Base-by-base conservation (phyloP, 2,329 filamentous ascomycete genomes). In the Pyrenophora graminea region DNA sequence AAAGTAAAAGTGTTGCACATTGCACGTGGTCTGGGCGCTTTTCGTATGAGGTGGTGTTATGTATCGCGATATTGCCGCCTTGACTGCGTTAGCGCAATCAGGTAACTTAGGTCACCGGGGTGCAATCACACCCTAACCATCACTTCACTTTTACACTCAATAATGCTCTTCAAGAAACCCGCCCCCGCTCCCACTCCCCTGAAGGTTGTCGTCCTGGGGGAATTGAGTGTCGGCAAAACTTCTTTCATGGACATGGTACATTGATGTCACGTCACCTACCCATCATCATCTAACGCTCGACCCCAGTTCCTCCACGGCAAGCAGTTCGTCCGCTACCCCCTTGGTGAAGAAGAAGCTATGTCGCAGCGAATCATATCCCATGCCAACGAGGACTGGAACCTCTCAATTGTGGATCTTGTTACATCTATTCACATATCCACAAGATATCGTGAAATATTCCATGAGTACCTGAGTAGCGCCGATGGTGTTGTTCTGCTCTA, bases 401-500 rank as follows among this genome's bases (percentile, higher is more conserved):
- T 68, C 7, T 36, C 48, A 1, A 43, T 63, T 8, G 53, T 61
- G 18, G 69, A 71, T 31, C 17, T 70, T 7, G 66, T 55, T 36
- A 42, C 60, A 6, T 57, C 6, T 39, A 57, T 3, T 45, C 62
- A 10, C 44, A 53, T n/a, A 50, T 48, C 3, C 37, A 31, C 25
- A 44, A 58, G 21, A 23, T 39, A 27, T 39, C 32, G 6, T 33
- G 15, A 39, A 2, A 37, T 46, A 2, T 27, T 61, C 15, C 30
- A 57, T 12, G 18, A 19, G 1, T 47, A 45, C 3, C 42, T 68
- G 7, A 17, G 27, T 1, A 10, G 46, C 0, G 61, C 66, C 2
- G 48, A 60, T 32, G 68, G 66, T 6, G 30, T 72, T 3, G 53
- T 71, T 1, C 43, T 72, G 2, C 38, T 72, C 1, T 72, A 69